phyloP scores from a whole-genome alignment of 2,329 filamentous ascomycete species.

The Malbranchea zuffiana region DNA sequence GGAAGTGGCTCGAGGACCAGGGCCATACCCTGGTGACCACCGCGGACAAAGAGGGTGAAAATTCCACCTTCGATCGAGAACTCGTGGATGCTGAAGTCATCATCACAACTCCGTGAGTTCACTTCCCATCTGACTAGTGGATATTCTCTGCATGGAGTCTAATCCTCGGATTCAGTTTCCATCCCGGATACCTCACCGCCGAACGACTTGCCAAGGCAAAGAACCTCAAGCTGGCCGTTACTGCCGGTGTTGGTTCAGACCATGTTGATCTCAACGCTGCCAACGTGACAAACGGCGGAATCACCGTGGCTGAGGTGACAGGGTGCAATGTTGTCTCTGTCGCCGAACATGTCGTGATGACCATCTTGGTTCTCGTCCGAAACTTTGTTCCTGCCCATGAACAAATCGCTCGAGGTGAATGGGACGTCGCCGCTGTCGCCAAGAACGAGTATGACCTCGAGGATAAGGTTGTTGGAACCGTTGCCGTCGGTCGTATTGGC shows the following conservation, averaged over 20 bases:
- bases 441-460: conserved; percentile 99
- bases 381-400: conserved; percentile 99
- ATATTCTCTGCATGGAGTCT: background rate
- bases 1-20: conserved; percentile 95
- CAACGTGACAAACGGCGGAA: conserved; percentile 95
- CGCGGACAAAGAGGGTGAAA: conserved; percentile 90
- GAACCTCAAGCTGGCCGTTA: conserved; percentile 96
- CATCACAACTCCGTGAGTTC: conserved; percentile 83
- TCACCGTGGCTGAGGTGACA: conserved; percentile 96
- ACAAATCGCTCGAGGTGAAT: conserved; percentile 77
- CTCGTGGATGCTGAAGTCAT: conserved; percentile 95
- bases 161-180: conserved; percentile 62
- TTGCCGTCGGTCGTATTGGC: conserved; percentile 93
- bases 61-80: conserved; percentile 90
- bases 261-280: conserved; percentile 94
- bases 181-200: conserved; percentile 92
- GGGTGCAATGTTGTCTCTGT: conserved; percentile 98
- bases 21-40: conserved; percentile 96
- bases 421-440: conserved; percentile 89
- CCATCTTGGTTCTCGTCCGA: conserved; percentile 86
- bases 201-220: conserved; percentile 96
- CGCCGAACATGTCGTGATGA: conserved; percentile 98
- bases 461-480: conserved; percentile 93
- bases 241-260: conserved; percentile 95
- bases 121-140: background rate